Base-by-base conservation (phyloP, 345 rosid species). In the Aegle marmelos region DNA sequence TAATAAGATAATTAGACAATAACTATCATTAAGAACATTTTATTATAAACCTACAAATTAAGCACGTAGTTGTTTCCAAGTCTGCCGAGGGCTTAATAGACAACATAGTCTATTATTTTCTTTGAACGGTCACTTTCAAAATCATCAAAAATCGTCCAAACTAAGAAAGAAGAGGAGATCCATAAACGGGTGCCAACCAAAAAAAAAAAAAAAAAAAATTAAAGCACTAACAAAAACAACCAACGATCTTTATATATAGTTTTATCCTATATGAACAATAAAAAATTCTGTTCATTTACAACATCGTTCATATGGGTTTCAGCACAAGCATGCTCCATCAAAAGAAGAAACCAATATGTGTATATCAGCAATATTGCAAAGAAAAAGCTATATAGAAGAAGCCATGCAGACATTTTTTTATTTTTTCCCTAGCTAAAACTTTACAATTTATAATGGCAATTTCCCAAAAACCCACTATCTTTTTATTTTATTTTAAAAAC, bases 361-460 rank as follows among this genome's bases (percentile, higher is more conserved):
- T 50, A 4, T 50, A 50, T 50, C 22, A 4, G 21, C 2, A 16
- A 50, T 50, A 53, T 1, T 53, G 22, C 57, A 53, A 53, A 53
- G 57, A 53, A 53, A 19, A 5, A 17, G 57, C 57, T 53, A 53
- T 1, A 53, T 8, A 53, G 50, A 45, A 53, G 7, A 53, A 53
- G 57, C 57, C 57, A 53, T 5, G 57, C 7, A 53, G 57, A 53
- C 22, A 17, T 17, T 53, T 16, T 45, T 45, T 3, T n/a, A n/a
- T n/a, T n/a, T 45, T 45, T 45, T 45, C 50, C 50, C 5, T 1
- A 41, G 50, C 50, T 53, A 53, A 17, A 53, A 17, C 57, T 53
- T 53, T 53, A 53, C 6, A 19, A 53, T 53, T 17, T 53, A 53
- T 19, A 76, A 66, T 76, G 80, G 71, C 61, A 75, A 78, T 53